These are phyloP conservation scores for Trichoderma sp. DNA, from an alignment of 2,329 filamentous ascomycete species.

Conservation along the genomic window DNA sequence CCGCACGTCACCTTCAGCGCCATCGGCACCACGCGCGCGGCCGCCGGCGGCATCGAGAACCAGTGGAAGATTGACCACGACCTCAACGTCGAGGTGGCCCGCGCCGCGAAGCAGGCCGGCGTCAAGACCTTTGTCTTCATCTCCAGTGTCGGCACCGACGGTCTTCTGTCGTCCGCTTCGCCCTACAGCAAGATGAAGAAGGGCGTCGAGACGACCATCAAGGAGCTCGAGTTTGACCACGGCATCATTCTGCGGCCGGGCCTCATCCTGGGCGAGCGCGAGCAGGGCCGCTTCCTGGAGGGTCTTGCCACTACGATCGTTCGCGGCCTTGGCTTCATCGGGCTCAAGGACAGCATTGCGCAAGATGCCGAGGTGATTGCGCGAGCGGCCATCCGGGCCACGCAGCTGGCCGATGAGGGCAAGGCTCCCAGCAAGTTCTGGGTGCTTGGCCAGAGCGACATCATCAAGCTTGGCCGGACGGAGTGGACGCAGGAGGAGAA, in stretches of 20 bases:
- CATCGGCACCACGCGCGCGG: conserved; percentile 76
- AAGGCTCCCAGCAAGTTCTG: conserved; percentile 63
- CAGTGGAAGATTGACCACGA: conserved; percentile 90
- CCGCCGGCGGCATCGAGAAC: conserved; percentile 72
- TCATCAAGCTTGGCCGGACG: conserved; percentile 65
- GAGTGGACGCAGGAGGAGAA: conserved; percentile 46
- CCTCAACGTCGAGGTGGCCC: conserved; percentile 77
- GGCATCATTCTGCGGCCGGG: conserved; percentile 75
- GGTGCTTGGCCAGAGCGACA: conserved; percentile 61
- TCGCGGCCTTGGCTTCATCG: conserved; percentile 56
- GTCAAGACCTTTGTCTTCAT: conserved; percentile 76
- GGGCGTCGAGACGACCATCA: conserved; percentile 78
- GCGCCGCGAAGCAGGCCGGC: conserved; percentile 71
- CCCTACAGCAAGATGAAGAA: conserved; percentile 74
- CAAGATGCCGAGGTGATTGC: conserved; percentile 76
- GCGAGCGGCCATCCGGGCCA: conserved; percentile 64
- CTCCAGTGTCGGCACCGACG: conserved; percentile 56
- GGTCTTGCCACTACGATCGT: conserved; percentile 58
- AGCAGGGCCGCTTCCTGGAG: conserved; percentile 62
- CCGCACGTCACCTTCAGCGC: conserved; percentile 72
- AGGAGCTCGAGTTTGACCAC: conserved; percentile 72
- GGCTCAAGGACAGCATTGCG: conserved; percentile 65
- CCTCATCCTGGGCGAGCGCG: conserved; percentile 70
- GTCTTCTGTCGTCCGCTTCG: conserved; percentile 46
- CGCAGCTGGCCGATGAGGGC: conserved; percentile 58